Evolutionary conservation across 345 rosid genomes (phyloP), one percentile per base, ranked within the genome.

Genomic region (Arabis hirsuta): DNA sequence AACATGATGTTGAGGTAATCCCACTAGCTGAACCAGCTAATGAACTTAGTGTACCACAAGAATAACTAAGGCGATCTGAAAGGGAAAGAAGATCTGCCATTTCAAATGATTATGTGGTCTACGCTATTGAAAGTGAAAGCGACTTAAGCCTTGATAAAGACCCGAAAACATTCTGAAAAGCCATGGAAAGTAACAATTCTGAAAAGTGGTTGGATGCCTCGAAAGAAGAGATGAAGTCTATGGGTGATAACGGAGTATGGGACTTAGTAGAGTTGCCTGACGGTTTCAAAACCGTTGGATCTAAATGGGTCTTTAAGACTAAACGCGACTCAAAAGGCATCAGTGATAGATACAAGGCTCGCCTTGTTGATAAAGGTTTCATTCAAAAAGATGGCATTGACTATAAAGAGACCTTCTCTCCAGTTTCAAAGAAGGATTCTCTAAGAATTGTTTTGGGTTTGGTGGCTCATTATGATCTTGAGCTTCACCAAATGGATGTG

Each of bases 101-200:
- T 36, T 0, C 34, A 2, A 0, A 51, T 66, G 60, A 53, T 0
- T 51, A 39, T 36, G 59, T 52, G 41, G 45, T 47, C 32, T 63
- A 46, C 3, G 11, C 10, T 32, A 11, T 31, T 46, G 31, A 47
- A 47, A 46, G 14, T 63, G 55, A 47, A 47, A 47, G 45, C 20
- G 69, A 48, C 4, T 19, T 47, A 6, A 64, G 45, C 9, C 3
- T 48, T 19, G 20, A 63, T 20, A 32, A 16, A 11, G 56, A 64
- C 12, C 32, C 45, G 56, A 32, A 1, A 11, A 9, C 45, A 64
- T 64, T 64, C 57, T 3, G 9, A 11, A 63, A 63, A n/a, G 10
- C 43, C 55, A 63, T 63, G 53, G 42, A 46, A 9, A 63, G 55
- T 31, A 10, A 14, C 4, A 9, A 63, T 63, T 63, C 27, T 31